Evolutionary conservation across 495 filamentous ascomycete species (phyloP), one percentile per base, ranked within the genome.

Genomic region (Hypoxylon trugodes): DNA sequence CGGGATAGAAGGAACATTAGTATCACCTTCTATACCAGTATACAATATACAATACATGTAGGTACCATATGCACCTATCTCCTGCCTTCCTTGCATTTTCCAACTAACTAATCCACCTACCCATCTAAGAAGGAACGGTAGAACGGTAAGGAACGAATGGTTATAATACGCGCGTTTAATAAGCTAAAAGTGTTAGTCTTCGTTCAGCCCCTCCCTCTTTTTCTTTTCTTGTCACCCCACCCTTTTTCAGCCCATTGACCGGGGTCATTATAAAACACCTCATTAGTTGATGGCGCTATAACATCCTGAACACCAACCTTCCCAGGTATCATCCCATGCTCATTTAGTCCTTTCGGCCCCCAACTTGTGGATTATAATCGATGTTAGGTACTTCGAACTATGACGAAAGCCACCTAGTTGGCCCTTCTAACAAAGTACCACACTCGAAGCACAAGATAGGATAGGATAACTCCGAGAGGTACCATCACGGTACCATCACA

Each of bases 161-260:
- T n/a, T n/a, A n/a, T n/a, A n/a, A n/a, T n/a, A n/a, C n/a, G n/a
- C n/a, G n/a, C n/a, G n/a, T n/a, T n/a, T n/a, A n/a, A n/a, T n/a
- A n/a, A n/a, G n/a, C n/a, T n/a, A n/a, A n/a, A n/a, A n/a, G n/a
- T n/a, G n/a, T n/a, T n/a, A n/a, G n/a, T n/a, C n/a, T n/a, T n/a
- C 24, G 21, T n/a, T 35, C n/a, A 25, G 12, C 54, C 33, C 33
- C 35, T 19, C 24, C 30, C 26, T 58, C 13, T 12, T 8, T 6
- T 25, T 19, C 24, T 38, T 36, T 58, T 15, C 15, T 8, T 6
- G 28, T 43, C 10, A 24, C 54, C 25, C 58, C 54, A 48, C 42
- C n/a, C n/a, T n/a, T n/a, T 30, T 49, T 59, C 55, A 59, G 53
- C 53, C 53, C 53, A 18, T 32, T 19, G 13, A 47, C 32, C 28